A percentile compares a stretch with the other conserved stretches of the same genome.
Evolutionary conservation across 768 basidiomycete genomes (phyloP).

Genomic region (Xanthoconium purpureum): DNA sequence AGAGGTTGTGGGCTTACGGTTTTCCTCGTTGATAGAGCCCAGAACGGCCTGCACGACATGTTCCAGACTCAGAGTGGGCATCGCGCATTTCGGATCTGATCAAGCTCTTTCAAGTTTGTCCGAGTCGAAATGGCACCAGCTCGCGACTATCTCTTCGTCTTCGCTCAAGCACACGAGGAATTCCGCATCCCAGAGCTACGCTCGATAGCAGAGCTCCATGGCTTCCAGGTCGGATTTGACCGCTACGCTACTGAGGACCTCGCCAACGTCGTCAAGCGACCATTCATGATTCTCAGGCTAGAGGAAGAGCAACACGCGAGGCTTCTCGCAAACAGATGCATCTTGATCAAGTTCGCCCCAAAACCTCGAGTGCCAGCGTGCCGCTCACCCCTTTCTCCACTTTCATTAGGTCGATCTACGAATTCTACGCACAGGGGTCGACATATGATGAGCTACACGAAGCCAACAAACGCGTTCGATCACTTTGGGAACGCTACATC

Average conservation of each 20-base stretch:
- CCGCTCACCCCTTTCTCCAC: background rate
- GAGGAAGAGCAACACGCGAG: constrained; percentile 70
- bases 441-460: constrained; percentile 71
- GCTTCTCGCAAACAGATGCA: constrained; percentile 71
- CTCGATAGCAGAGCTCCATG: constrained; percentile 73
- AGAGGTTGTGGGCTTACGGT: constrained; percentile 25
- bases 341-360: constrained; percentile 71
- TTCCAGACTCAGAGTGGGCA: constrained; percentile 20
- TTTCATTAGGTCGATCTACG: constrained; percentile 62
- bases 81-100: background rate
- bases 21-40: constrained; percentile 31
- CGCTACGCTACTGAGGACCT: constrained; percentile 41
- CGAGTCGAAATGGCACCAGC: constrained; percentile 14
- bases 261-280: constrained; percentile 49
- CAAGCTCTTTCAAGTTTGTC: background rate
- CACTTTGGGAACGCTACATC: constrained; percentile 58
- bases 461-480: constrained; percentile 40
- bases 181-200: constrained; percentile 82
- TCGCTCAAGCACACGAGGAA: constrained; percentile 77
- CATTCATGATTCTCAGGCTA: constrained; percentile 73
- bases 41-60: constrained; percentile 33
- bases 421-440: constrained; percentile 69
- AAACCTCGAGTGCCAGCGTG: background rate
- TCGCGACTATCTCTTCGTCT: constrained; percentile 58
- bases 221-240: constrained; percentile 53